Base-by-base conservation (phyloP, 1,284 basidiomycete genomes). In the Rhodotorula sp. region DNA sequence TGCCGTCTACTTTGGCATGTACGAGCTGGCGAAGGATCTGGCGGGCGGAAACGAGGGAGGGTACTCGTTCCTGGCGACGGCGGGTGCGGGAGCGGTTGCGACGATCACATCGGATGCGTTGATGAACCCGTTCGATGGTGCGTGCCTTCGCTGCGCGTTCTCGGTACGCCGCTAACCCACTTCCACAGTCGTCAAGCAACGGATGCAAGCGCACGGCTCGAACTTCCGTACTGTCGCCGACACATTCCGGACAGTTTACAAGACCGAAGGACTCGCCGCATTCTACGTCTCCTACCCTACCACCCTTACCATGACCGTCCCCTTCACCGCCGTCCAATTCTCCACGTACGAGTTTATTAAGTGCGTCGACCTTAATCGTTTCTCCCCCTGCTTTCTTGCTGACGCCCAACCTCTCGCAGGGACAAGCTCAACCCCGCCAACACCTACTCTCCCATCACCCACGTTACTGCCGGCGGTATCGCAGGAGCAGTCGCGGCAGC, bases 81-180 rank as follows among this genome's bases (percentile, higher is more conserved):
- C 94, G 26, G 78, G 95, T 34, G 96, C 96, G 37, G 96, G 96
- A 74, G 95, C 94, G 63, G 87, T 89, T 2, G 96, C 96, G 0
- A 98, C 95, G 28, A 91, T 96, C 76, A 91, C 93, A 4, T 90
- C 90, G 67, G 96, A 99, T 83, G 95, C 95, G 13, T 84, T 99
- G 69, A 99, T 99, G 96, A 99, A 99, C 81, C 96, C 96, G 6
- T 99, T 99, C 79, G 96, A 99, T 82, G 94, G 94, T 95, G 80
- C 80, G 87, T 81, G 4, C 5, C 11, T 26, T 13, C 20, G 8
- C 18, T 26, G 22, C n/a, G 1, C 28, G n/a, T 28, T 7, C 31
- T 7, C n/a, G 4, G 9, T 11, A 30, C 34, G 60, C 24, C 31
- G 31, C 4, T 22, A 11, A 28, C 4, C 8, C 9, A 0, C 62